These are phyloP conservation scores for Candida verbasci DNA, from an alignment of 805 yeast genomes.

Conservation along the genomic window DNA sequence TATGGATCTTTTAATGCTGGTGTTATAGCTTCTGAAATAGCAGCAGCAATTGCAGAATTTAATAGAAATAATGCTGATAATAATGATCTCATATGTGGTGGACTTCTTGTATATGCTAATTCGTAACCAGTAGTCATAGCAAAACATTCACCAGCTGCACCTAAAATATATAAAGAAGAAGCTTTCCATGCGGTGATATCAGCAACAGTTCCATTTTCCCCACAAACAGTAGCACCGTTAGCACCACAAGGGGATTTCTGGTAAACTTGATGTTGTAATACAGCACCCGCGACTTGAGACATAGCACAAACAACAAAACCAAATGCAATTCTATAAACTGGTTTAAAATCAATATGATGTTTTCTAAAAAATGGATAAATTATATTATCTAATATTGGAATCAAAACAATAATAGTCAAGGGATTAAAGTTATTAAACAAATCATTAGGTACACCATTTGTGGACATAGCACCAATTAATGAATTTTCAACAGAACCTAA, in stretches of 20 bases:
- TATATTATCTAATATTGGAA: constrained; percentile 46
- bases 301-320: constrained; percentile 46
- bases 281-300: constrained; percentile 48
- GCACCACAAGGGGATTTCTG: constrained; percentile 48
- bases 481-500: constrained; percentile 46
- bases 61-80: constrained; percentile 44
- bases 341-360: constrained; percentile 35
- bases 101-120: constrained; percentile 50
- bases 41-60: constrained; percentile 46
- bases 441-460: constrained; percentile 54
- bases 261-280: constrained; percentile 46
- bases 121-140: constrained; percentile 50
- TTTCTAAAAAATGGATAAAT: constrained; percentile 47
- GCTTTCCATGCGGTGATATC: constrained; percentile 29
- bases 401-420: constrained; percentile 46
- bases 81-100: constrained; percentile 46
- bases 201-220: constrained; percentile 16
- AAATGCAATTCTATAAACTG: constrained; percentile 41
- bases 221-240: constrained; percentile 37
- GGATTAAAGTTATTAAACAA: constrained; percentile 53
- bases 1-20: constrained; percentile 39
- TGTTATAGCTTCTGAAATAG: constrained; percentile 40
- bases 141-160: constrained; percentile 52
- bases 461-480: constrained; percentile 52
- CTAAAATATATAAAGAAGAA: constrained; percentile 28